Evolutionary conservation across 2,329 filamentous ascomycete genomes (phyloP).

Genomic region (Pestalotiopsis sp.): DNA sequence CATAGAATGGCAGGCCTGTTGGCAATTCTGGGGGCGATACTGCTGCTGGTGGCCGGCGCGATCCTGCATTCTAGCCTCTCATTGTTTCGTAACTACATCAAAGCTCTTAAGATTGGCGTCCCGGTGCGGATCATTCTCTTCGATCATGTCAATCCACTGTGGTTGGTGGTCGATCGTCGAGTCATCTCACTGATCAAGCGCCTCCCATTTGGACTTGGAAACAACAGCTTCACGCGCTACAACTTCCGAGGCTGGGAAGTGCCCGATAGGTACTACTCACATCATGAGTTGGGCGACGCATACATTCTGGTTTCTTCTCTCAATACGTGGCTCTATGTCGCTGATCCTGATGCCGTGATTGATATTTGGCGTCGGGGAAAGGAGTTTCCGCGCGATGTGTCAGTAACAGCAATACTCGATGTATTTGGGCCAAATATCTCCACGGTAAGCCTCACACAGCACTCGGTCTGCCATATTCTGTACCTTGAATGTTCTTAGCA

Average conservation of each 20-base stretch:
- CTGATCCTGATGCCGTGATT: slow-evolving; percentile 4
- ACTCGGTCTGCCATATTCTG: too few relatives aligned
- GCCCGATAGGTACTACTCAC: not conserved
- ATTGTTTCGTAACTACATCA: not conserved
- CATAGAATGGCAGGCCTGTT: not conserved
- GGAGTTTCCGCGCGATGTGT: slow-evolving; percentile 7
- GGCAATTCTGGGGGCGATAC: not conserved
- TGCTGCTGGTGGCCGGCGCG: not conserved
- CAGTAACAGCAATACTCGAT: slow-evolving; percentile 18
- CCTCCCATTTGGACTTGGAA: not conserved
- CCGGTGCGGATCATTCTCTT: not conserved
- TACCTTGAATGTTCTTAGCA: not conserved
- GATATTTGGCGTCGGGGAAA: not conserved
- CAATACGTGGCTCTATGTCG: not conserved
- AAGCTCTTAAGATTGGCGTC: not conserved
- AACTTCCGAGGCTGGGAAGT: not conserved
- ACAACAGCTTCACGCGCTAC: slow-evolving; percentile 1
- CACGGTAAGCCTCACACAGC: slow-evolving; percentile 9
- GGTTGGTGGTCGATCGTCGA: not conserved
- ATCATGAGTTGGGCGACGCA: not conserved
- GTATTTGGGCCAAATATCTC: slow-evolving; percentile 22
- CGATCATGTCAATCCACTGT: not conserved
- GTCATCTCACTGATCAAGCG: not conserved
- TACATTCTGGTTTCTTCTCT: slow-evolving; percentile 2
- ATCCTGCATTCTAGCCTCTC: not conserved